Conservation (phyloP, 1,284 basidiomycete genomes). For the Thecaphora frezii region DNA sequence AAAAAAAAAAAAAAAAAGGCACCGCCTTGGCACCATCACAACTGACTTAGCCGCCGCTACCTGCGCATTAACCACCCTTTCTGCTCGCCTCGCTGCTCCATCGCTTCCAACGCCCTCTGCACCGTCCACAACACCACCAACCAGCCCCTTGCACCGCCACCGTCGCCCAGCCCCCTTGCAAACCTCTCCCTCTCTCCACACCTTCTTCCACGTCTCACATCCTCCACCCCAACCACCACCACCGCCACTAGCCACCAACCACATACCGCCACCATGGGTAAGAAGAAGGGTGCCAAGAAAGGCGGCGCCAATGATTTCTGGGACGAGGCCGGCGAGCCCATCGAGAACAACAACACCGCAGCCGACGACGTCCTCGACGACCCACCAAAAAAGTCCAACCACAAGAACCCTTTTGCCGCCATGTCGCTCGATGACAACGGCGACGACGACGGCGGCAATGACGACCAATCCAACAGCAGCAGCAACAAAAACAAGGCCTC, state of each 20-base stretch:
- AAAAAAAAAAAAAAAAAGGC: too few relatives aligned
- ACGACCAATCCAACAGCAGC: conserved; percentile 23
- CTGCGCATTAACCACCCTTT: too few relatives aligned
- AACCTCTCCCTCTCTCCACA: neutral
- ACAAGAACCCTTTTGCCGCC: conserved; percentile 32
- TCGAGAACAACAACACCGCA: conserved; percentile 21
- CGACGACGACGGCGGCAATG: conserved; percentile 16
- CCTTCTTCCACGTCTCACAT: too few relatives aligned
- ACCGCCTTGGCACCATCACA: too few relatives aligned
- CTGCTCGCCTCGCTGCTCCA: too few relatives aligned
- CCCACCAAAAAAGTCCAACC: conserved; percentile 9
- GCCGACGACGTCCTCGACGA: conserved; percentile 11
- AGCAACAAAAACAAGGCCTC: conserved; percentile 18
- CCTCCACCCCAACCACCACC: too few relatives aligned
- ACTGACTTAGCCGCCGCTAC: too few relatives aligned
- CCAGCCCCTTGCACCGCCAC: too few relatives aligned
- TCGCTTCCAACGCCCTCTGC: too few relatives aligned
- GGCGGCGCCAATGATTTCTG: conserved; percentile 46
- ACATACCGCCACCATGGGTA: conserved; percentile 39
- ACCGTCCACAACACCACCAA: too few relatives aligned
- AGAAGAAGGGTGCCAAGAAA: conserved; percentile 52
- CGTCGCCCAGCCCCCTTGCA: neutral
- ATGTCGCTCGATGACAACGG: conserved; percentile 31
- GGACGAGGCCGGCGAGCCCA: conserved; percentile 46
- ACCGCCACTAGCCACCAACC: neutral